Evolutionary conservation across 192 early-diverging fungal genomes (phyloP).

Genomic region (Rhizophagus clarus): DNA sequence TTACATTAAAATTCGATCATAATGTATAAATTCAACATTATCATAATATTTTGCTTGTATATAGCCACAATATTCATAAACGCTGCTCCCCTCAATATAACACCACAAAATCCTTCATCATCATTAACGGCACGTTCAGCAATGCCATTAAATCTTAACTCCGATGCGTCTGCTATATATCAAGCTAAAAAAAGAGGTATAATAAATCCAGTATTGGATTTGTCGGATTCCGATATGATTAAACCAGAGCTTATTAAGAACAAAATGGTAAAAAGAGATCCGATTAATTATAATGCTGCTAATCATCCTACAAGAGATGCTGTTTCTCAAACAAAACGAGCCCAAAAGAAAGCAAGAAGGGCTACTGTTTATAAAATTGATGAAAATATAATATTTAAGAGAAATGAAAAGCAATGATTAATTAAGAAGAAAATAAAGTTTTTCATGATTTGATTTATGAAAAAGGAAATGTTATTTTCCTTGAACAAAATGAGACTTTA

Average conservation of each 20-base stretch:
- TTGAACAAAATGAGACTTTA: too few species aligned
- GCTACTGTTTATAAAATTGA: neutral
- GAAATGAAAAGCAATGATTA: neutral
- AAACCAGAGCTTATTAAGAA: neutral
- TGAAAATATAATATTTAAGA: neutral
- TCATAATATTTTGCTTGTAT: neutral
- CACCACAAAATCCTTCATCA: neutral
- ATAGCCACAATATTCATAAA: neutral
- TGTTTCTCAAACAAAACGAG: neutral
- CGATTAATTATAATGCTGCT: too few species aligned
- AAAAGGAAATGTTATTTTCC: too few species aligned
- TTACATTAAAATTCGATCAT: neutral
- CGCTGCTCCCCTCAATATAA: neutral
- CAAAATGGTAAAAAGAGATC: neutral
- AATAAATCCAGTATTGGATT: neutral
- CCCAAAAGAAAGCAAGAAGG: neutral
- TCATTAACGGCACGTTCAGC: neutral
- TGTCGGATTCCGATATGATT: neutral
- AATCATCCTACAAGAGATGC: neutral
- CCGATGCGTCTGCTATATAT: neutral
- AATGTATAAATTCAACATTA: neutral
- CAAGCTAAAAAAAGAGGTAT: neutral
- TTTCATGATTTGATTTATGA: too few species aligned
- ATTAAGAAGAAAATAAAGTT: neutral
- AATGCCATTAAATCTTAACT: neutral